These are phyloP conservation scores for Daldinia bambusicola DNA, from an alignment of 495 filamentous ascomycete species.

Conservation along the genomic window DNA sequence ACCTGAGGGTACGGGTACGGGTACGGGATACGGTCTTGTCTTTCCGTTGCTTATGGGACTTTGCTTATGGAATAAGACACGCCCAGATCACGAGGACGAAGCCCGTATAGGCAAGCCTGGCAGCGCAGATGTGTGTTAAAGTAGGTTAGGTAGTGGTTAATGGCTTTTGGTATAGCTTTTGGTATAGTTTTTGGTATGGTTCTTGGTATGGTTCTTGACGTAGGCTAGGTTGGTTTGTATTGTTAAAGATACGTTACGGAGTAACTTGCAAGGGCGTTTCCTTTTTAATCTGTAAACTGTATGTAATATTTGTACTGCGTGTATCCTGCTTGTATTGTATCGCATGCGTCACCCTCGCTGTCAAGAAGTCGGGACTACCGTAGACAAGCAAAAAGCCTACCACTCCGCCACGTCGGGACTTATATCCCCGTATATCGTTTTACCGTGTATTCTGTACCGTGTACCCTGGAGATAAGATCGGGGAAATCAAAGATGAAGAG, in stretches of 20 bases:
- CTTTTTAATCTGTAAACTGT: slow-evolving; percentile 26
- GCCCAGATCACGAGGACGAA: slow-evolving; percentile 25
- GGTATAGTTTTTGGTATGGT: no score
- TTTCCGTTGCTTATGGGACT: slow-evolving; percentile 26
- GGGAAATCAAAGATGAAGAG: slow-evolving; percentile 24
- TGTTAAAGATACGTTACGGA: slow-evolving; percentile 17
- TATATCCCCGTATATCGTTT: slow-evolving; percentile 8
- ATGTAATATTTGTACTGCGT: slow-evolving; percentile 13
- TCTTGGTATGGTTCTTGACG: no score
- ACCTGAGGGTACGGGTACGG: no score
- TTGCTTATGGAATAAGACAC: slow-evolving; percentile 17
- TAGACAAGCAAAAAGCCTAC: slow-evolving; percentile 18
- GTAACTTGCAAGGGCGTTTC: slow-evolving; percentile 18
- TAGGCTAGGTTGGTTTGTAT: slow-evolving; percentile 4
- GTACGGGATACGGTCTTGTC: slow-evolving; percentile 2
- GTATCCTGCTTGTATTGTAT: slow-evolving; percentile 19
- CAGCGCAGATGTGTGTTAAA: slow-evolving; percentile 2
- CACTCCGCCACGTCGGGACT: slow-evolving; percentile 42
- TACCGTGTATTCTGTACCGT: no score
- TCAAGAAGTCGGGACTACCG: slow-evolving; percentile 17
- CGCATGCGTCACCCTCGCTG: slow-evolving; percentile 37
- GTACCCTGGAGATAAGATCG: slow-evolving; percentile 44
- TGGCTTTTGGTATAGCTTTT: not conserved
- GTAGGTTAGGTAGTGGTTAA: slow-evolving; percentile 10
- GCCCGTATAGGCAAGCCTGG: slow-evolving; percentile 9